phyloP scores from a whole-genome alignment of 495 filamentous ascomycete species.

The Aspergillus coremiiformis region DNA sequence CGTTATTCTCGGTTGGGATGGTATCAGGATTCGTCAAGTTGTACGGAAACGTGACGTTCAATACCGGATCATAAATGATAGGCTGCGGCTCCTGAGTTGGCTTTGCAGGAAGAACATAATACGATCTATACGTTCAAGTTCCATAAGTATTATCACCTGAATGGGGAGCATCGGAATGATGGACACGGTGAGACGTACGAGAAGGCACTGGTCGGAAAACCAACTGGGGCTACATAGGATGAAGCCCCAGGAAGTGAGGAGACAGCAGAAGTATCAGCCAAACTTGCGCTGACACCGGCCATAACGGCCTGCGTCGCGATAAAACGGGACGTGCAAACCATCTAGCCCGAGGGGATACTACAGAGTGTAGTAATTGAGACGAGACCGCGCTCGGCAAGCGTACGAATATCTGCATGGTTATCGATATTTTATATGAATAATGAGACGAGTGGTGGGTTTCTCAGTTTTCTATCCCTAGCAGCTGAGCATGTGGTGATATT shows the following conservation, averaged over 20 bases:
- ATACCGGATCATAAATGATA: conserved; percentile 47
- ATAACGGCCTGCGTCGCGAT: conserved; percentile 13
- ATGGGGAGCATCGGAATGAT: not conserved
- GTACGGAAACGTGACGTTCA: conserved; percentile 49
- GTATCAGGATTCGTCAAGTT: conserved; percentile 49
- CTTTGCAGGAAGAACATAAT: conserved; percentile 44
- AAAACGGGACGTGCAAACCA: not conserved
- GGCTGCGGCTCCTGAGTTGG: conserved; percentile 54
- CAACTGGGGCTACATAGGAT: conserved; percentile 43
- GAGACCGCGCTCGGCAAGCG: too few relatives aligned
- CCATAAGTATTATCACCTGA: not conserved
- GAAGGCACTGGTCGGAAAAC: conserved; percentile 50
- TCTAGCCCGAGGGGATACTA: not conserved
- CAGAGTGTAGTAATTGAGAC: too few relatives aligned
- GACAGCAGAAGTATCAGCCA: not conserved
- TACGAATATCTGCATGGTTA: too few relatives aligned
- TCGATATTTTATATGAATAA: too few relatives aligned
- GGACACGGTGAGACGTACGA: conserved; percentile 15
- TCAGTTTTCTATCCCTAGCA: too few relatives aligned
- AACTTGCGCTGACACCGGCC: not conserved
- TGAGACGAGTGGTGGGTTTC: too few relatives aligned
- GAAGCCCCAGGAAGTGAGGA: conserved; percentile 27
- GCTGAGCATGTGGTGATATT: not conserved
- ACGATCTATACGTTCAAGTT: conserved; percentile 18
- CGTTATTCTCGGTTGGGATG: conserved; percentile 40